Evolutionary conservation across 2,329 filamentous ascomycete species (phyloP).

Genomic region (Beauveria brongniartii): DNA sequence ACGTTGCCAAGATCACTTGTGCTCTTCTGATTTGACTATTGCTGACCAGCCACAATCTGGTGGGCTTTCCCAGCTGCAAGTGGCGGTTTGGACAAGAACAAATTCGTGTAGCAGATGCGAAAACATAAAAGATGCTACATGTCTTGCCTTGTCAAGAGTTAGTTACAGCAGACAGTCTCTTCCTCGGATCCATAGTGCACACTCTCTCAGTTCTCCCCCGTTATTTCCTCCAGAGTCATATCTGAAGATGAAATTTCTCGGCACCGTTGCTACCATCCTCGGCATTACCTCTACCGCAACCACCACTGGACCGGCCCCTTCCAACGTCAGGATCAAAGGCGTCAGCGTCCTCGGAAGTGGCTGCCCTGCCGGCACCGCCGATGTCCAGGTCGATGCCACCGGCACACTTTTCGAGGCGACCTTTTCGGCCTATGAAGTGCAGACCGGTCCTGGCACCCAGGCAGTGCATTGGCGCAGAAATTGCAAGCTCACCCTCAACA

Average conservation of each 20-base stretch:
- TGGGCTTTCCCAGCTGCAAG: not conserved
- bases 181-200: not conserved
- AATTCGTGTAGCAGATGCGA: not conserved
- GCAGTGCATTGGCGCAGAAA: constrained; percentile 20
- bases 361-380: constrained; percentile 18
- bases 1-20: not conserved
- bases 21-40: not conserved
- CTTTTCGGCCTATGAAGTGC: constrained; percentile 19
- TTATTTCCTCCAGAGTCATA: not conserved
- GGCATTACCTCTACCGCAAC: constrained; percentile 1
- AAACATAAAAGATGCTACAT: not conserved
- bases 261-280: not conserved
- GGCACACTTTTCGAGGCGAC: constrained; percentile 20
- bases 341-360: constrained; percentile 19
- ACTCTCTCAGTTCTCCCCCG: not conserved
- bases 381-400: constrained; percentile 19
- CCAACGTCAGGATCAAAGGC: constrained; percentile 16
- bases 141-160: not conserved
- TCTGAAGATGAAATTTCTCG: constrained; percentile 1
- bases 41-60: not conserved
- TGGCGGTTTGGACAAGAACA: not conserved
- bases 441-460: constrained; percentile 17
- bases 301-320: not conserved
- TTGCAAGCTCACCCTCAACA: constrained; percentile 21
- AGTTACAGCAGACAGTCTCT: not conserved